These are phyloP conservation scores for Sordariomycetes sp. DNA, from an alignment of 2,329 filamentous ascomycete genomes.

Conservation along the genomic window DNA sequence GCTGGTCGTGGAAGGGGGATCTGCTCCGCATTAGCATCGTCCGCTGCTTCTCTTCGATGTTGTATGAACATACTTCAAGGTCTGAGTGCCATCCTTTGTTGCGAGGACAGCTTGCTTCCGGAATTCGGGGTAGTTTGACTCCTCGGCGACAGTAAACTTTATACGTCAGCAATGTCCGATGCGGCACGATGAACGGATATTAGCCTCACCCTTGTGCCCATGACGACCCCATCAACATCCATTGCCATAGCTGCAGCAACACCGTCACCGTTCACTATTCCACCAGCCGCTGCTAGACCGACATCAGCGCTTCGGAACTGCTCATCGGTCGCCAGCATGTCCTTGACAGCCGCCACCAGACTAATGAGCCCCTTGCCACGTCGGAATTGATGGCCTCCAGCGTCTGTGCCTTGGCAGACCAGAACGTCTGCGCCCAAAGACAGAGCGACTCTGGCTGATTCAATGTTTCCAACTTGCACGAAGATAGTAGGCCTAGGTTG, in stretches of 20 bases:
- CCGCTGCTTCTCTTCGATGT: too few relatives aligned
- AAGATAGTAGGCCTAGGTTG: conserved; percentile 36
- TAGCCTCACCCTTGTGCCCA: conserved; percentile 29
- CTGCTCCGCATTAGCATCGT: conserved; percentile 9
- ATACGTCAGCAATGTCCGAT: neutral
- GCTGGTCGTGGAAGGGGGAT: conserved; percentile 31
- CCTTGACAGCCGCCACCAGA: conserved; percentile 47
- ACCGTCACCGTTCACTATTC: conserved; percentile 46
- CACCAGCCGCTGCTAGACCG: conserved; percentile 47
- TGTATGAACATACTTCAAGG: conserved; percentile 27
- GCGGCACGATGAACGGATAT: neutral
- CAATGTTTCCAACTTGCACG: conserved; percentile 53
- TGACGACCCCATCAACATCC: conserved; percentile 37
- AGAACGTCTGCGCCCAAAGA: conserved; percentile 45
- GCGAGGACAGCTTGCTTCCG: conserved; percentile 30
- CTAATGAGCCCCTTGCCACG: conserved; percentile 43
- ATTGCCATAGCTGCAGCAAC: conserved; percentile 45
- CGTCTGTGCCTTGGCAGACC: conserved; percentile 55
- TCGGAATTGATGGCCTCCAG: conserved; percentile 53
- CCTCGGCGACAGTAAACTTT: conserved; percentile 32
- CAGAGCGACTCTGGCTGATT: conserved; percentile 39
- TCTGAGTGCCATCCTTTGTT: conserved; percentile 30
- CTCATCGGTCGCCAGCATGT: conserved; percentile 30
- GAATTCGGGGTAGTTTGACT: conserved; percentile 30
- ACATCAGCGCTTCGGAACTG: conserved; percentile 24